A percentile compares a stretch with the other conserved stretches of the same genome.
phyloP scores from a whole-genome alignment of 2,329 filamentous ascomycete genomes.

The Beauveria scarabaeidicola region DNA sequence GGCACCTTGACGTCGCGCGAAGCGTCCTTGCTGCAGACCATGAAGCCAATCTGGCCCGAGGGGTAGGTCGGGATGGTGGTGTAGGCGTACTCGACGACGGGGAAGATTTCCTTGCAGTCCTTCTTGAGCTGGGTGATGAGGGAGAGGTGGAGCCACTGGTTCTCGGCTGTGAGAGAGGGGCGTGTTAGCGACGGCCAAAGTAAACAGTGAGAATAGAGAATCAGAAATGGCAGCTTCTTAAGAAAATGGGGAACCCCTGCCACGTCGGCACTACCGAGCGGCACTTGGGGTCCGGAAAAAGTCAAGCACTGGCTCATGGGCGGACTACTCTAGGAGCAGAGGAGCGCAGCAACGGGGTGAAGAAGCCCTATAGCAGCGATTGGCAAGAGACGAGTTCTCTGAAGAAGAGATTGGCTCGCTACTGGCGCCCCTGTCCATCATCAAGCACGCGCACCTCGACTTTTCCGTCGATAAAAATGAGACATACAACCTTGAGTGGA shows the following conservation, averaged over 20 bases:
- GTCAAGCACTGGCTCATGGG: conserved; percentile 28
- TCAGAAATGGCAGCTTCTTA: conserved; percentile 17
- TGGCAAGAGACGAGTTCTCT: not conserved
- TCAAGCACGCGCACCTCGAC: conserved; percentile 26
- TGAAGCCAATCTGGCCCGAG: conserved; percentile 98
- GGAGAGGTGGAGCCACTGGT: conserved; percentile 95
- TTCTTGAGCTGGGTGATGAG: conserved; percentile 95
- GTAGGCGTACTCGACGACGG: conserved; percentile 95
- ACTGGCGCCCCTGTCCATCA: conserved; percentile 20
- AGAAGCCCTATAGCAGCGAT: not conserved
- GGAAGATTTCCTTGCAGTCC: conserved; percentile 94
- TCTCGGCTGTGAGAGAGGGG: conserved; percentile 61
- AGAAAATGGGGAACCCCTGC: conserved; percentile 13
- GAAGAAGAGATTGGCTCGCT: not conserved
- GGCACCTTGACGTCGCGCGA: conserved; percentile 77
- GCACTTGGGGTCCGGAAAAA: conserved; percentile 25
- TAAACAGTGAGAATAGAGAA: conserved; percentile 13
- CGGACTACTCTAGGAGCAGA: not conserved
- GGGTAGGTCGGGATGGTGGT: conserved; percentile 99
- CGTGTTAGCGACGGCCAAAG: conserved; percentile 5
- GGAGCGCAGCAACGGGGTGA: conserved; percentile 15
- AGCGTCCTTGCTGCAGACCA: conserved; percentile 97
- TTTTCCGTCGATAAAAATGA: conserved; percentile 50
- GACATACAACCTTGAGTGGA: conserved; percentile 99
- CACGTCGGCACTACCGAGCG: conserved; percentile 30